These are phyloP conservation scores for Vanrija sp. DNA, from an alignment of 1,284 basidiomycete species.

Conservation along the genomic window DNA sequence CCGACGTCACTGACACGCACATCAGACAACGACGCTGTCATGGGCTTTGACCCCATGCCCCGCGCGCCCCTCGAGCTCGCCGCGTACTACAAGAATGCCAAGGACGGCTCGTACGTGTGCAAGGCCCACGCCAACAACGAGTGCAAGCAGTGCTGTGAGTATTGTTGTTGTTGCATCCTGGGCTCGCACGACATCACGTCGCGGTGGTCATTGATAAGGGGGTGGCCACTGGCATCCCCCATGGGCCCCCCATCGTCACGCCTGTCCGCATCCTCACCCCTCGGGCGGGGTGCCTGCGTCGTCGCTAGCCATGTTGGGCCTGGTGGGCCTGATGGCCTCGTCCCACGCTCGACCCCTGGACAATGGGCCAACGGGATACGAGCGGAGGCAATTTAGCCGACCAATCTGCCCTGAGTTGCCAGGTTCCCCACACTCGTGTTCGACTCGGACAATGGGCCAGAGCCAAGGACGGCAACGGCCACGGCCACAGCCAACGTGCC, in stretches of 20 bases:
- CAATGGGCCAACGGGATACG: no score
- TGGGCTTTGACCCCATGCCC: constrained; percentile 44
- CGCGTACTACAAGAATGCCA: constrained; percentile 42
- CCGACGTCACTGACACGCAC: neutral
- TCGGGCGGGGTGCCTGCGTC: no score
- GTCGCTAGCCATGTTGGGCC: neutral
- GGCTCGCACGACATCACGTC: neutral
- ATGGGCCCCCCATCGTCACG: neutral
- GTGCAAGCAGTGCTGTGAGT: constrained; percentile 50
- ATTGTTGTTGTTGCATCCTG: neutral
- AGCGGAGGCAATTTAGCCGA: no score
- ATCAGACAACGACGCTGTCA: constrained; percentile 48
- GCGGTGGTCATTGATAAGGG: neutral
- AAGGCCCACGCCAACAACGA: constrained; percentile 46
- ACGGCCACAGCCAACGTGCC: no score
- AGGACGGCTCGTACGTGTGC: constrained; percentile 43
- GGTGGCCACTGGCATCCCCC: neutral
- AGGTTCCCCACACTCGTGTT: neutral
- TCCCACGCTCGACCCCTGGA: no score
- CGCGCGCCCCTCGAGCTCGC: constrained; percentile 45
- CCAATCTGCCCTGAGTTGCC: no score
- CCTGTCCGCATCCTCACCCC: no score
- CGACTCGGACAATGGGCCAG: neutral
- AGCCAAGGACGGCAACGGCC: no score
- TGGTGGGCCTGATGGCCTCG: neutral